Percentiles rank a stretch among this genome's conserved stretches.
phyloP scores from a whole-genome alignment of 495 filamentous ascomycete genomes.

The Thozetella sp. region DNA sequence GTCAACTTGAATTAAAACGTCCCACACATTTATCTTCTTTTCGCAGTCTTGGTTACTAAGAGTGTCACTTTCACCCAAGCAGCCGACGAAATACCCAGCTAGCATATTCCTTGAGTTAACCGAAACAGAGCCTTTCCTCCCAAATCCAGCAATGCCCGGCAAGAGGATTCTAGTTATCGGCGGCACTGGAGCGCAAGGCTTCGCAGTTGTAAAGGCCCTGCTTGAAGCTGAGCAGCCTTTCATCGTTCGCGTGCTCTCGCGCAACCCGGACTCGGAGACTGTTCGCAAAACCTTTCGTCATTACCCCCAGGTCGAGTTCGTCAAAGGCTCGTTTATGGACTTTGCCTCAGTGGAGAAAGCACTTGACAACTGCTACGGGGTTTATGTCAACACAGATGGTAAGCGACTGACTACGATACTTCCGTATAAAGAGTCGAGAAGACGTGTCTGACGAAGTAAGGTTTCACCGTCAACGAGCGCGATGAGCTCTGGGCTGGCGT shows the following conservation, averaged over 20 bases:
- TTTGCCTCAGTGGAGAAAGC: not conserved
- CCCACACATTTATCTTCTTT: too few species aligned
- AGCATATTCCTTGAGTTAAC: too few species aligned
- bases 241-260: slow-evolving; percentile 1
- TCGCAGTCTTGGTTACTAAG: too few species aligned
- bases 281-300: not conserved
- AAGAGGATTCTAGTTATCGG: slow-evolving; percentile 3
- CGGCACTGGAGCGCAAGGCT: slow-evolving; percentile 2
- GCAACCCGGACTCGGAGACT: slow-evolving; percentile 1
- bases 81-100: not conserved
- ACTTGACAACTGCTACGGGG: slow-evolving; percentile 1
- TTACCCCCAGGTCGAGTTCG: slow-evolving; percentile 1
- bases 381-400: slow-evolving; percentile 6
- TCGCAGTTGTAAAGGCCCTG: slow-evolving; percentile 4
- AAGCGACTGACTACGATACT: not conserved
- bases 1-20: too few species aligned
- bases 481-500: slow-evolving; percentile 2
- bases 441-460: not conserved
- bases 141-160: not conserved
- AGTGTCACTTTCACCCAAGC: not conserved
- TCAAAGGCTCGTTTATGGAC: slow-evolving; percentile 5
- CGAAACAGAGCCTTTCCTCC: not conserved
- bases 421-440: not conserved
- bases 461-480: not conserved
- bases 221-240: not conserved